Evolutionary conservation across 2,329 filamentous ascomycete species (phyloP), one percentile per base, ranked within the genome.

Genomic region (Cladophialophora chaetospira): DNA sequence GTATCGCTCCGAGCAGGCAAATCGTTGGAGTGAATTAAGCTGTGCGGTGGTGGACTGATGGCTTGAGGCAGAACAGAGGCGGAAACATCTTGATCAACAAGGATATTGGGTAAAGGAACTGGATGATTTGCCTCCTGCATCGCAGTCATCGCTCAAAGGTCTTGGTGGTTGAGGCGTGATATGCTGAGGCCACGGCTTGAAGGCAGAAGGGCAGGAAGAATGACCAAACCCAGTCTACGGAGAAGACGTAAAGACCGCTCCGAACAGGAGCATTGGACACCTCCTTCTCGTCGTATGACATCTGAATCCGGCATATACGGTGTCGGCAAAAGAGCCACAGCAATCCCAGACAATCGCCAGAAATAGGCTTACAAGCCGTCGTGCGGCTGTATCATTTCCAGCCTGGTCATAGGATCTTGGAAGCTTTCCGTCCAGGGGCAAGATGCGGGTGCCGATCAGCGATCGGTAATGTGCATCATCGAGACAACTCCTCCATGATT

Each of bases 1-100:
- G 68, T 0, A 82, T 86, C 63, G 77, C 76, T 47, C 80, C 78
- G 15, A 81, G 78, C 11, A 79, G 81, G 63, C 3, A 55, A 61
- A 9, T 46, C 43, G 4, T 50, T 48, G 28, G n/a, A 36, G 11
- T 15, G 15, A 29, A 43, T 26, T 15, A 15, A 45, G 35, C 29
- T 15, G 4, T 38, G 38, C 9, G 11, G 25, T 2, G 50, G 40
- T 11, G 50, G 52, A 35, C 36, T 17, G 23, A 6, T 2, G 5
- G 36, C 11, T 13, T 15, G 36, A 19, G 33, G 36, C 19, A 36
- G 33, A 9, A 21, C 19, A 13, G 36, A 28, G 15, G 48, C 43
- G 15, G 35, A 45, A 23, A 35, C 36, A 19, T 38, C 45, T 31
- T 43, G 26, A n/a, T 26, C 45, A 25, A 23, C n/a, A 17, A 11